A percentile compares a stretch with the other conserved stretches of the same genome.
phyloP scores from a whole-genome alignment of 768 basidiomycete genomes.

The Amanita inopinata region DNA sequence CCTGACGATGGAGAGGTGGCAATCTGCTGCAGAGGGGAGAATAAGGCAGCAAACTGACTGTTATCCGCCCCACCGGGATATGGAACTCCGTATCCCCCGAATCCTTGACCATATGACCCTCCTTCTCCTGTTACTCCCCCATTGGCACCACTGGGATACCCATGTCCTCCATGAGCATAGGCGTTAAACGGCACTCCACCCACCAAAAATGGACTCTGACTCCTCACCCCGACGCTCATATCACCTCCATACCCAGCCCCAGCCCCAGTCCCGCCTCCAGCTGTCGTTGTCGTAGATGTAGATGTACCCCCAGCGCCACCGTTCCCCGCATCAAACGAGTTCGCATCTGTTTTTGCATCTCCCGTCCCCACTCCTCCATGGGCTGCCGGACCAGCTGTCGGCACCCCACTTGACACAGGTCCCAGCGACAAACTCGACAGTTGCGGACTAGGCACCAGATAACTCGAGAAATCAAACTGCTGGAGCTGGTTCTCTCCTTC shows the following conservation, averaged over 20 bases:
- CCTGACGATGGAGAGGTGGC: too few species aligned
- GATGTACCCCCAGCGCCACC: too few species aligned
- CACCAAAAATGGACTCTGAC: not conserved
- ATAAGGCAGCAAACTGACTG: too few species aligned
- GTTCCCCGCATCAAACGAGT: too few species aligned
- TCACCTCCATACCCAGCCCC: not conserved
- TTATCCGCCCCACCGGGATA: not conserved
- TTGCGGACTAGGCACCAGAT: constrained; percentile 1
- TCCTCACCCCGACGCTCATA: constrained; percentile 1
- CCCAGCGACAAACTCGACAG: constrained; percentile 1
- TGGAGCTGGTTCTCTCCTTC: not conserved
- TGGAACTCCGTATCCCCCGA: too few species aligned
- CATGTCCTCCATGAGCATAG: not conserved
- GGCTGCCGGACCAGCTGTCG: not conserved
- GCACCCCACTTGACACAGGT: not conserved
- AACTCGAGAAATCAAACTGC: constrained; percentile 21
- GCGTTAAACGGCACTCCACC: constrained; percentile 2
- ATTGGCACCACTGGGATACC: not conserved
- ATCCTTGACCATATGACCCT: not conserved
- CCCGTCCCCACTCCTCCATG: not conserved
- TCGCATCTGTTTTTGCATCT: too few species aligned
- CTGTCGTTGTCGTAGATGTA: not conserved
- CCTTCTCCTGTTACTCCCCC: not conserved
- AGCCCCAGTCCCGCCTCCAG: constrained; percentile 6
- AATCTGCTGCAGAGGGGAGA: too few species aligned